Conservation (phyloP, 192 early-diverging fungal species). For the Coemansia sp. region DNA sequence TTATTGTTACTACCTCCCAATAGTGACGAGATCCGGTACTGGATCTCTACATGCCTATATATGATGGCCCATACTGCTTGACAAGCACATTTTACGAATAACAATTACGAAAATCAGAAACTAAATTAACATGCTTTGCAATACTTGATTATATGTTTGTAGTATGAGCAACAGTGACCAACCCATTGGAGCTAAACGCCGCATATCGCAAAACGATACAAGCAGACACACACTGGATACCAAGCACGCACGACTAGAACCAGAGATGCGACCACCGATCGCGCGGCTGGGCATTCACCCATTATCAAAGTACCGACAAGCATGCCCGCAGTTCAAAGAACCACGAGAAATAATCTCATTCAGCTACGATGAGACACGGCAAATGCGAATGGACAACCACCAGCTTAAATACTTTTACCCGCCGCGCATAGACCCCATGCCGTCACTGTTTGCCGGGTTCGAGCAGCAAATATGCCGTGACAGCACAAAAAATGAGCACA, state of each 20-base stretch:
- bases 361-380: constrained; percentile 62
- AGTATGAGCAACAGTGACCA: not conserved
- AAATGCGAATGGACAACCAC: constrained; percentile 59
- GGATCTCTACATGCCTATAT: too few relatives aligned
- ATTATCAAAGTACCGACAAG: constrained; percentile 38
- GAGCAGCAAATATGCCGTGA: constrained; percentile 69
- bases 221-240: not conserved
- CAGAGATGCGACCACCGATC: constrained; percentile 7
- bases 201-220: not conserved
- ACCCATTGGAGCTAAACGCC: not conserved
- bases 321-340: constrained; percentile 57
- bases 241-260: not conserved
- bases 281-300: constrained; percentile 28
- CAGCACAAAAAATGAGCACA: constrained; percentile 62
- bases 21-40: too few relatives aligned
- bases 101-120: too few relatives aligned
- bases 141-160: not conserved
- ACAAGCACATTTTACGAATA: too few relatives aligned
- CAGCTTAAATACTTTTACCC: constrained; percentile 43
- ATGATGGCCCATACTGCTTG: too few relatives aligned
- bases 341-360: constrained; percentile 67
- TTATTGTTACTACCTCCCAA: too few relatives aligned
- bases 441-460: constrained; percentile 66
- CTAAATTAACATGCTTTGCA: not conserved
- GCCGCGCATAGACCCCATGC: constrained; percentile 23